Evolutionary conservation across 2,329 filamentous ascomycete genomes (phyloP).

Genomic region (Monilinia aucupariae): DNA sequence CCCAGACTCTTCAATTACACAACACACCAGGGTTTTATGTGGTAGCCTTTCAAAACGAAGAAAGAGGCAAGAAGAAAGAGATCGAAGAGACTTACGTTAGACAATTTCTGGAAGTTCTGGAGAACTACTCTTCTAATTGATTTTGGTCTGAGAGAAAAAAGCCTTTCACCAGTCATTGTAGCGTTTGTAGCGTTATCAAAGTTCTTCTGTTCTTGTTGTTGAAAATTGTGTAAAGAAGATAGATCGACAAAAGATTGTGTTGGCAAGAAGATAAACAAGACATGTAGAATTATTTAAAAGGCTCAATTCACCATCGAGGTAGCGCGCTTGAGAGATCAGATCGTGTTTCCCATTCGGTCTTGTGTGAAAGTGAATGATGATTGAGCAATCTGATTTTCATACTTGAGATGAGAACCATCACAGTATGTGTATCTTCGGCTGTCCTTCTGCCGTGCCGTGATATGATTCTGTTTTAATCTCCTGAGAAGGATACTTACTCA

Average conservation of each 20-base stretch:
- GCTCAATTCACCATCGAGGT: background rate
- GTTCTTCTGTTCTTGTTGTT: background rate
- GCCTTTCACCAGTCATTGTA: slow-evolving; percentile 1
- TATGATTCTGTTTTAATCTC: background rate
- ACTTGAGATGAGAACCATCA: background rate
- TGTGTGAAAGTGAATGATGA: slow-evolving; percentile 3
- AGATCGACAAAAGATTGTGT: background rate
- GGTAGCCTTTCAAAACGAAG: background rate
- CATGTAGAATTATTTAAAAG: background rate
- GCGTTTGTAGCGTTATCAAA: background rate
- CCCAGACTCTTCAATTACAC: background rate
- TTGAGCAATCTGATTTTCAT: background rate
- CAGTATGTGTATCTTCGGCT: background rate
- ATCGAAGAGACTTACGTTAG: background rate
- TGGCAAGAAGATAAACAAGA: background rate
- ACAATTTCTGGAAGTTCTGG: slow-evolving; percentile 2
- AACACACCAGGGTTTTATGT: background rate
- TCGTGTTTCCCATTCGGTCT: background rate
- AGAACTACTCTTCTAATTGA: background rate
- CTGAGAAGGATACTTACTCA: background rate
- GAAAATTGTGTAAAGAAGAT: background rate
- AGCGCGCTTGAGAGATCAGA: background rate
- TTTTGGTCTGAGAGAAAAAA: background rate
- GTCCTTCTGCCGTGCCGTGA: background rate
- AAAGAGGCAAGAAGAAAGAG: background rate